Evolutionary conservation across 352 stramenopile genomes (phyloP).

Genomic region (Aphanomyces cochlioides): DNA sequence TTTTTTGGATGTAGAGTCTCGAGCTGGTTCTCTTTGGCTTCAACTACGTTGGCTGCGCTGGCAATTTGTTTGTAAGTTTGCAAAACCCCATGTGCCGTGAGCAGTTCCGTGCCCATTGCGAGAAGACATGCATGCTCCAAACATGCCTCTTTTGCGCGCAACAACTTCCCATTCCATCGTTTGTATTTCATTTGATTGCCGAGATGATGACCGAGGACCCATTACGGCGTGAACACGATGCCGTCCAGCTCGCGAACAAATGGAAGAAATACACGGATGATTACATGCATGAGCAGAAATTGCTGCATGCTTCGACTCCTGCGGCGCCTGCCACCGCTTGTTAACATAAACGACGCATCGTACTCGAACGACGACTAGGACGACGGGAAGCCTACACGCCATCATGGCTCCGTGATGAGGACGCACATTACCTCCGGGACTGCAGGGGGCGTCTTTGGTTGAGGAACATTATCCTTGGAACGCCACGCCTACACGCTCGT

Average conservation of each 20-base stretch:
- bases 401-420: not conserved
- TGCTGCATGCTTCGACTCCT: not conserved
- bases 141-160: slow-evolving; percentile 70
- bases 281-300: not conserved
- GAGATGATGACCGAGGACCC: not conserved
- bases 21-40: slow-evolving; percentile 47
- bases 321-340: not conserved
- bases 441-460: not conserved
- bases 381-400: too few relatives aligned
- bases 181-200: slow-evolving; percentile 38
- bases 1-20: not conserved
- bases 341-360: not conserved
- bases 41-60: slow-evolving; percentile 69
- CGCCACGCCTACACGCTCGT: too few relatives aligned
- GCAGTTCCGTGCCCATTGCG: slow-evolving; percentile 74
- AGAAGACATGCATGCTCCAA: slow-evolving; percentile 50
- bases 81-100: slow-evolving; percentile 59
- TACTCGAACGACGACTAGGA: too few relatives aligned
- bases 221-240: not conserved
- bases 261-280: slow-evolving; percentile 9
- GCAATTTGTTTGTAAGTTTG: slow-evolving; percentile 58
- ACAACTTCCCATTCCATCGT: slow-evolving; percentile 71
- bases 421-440: slow-evolving; percentile 6
- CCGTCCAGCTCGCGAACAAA: not conserved
- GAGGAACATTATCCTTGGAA: not conserved